phyloP scores from a whole-genome alignment of 1,284 basidiomycete genomes.

The Entoloma clypeatum region DNA sequence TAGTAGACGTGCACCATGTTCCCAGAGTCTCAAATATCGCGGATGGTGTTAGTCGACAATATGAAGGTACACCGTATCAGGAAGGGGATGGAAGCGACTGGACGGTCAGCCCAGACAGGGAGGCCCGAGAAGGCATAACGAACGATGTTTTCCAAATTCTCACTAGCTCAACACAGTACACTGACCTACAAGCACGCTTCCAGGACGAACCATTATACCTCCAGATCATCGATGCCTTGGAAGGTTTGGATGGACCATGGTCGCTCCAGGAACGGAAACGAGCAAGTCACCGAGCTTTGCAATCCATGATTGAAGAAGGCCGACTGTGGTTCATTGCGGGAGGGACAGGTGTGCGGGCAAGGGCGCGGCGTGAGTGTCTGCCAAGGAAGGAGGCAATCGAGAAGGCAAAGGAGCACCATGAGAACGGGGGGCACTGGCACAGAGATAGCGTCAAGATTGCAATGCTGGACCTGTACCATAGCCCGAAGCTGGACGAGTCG shows the following conservation, averaged over 20 bases:
- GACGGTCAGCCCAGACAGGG: too few species aligned
- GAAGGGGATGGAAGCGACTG: too few species aligned
- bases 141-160: too few species aligned
- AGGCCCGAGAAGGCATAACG: too few species aligned
- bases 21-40: neutral
- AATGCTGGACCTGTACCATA: neutral
- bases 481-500: neutral
- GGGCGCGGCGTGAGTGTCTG: constrained; percentile 11
- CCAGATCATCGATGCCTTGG: too few species aligned
- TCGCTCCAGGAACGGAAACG: too few species aligned
- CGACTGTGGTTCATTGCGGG: constrained; percentile 28
- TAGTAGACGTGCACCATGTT: constrained; percentile 1
- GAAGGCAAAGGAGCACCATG: neutral
- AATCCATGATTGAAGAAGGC: constrained; percentile 29
- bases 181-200: too few species aligned
- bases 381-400: constrained; percentile 7
- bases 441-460: neutral
- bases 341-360: constrained; percentile 13
- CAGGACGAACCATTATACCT: too few species aligned
- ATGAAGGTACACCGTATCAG: neutral
- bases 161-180: too few species aligned
- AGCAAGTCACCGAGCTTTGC: constrained; percentile 17
- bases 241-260: too few species aligned
- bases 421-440: neutral
- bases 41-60: neutral